Evolutionary conservation across 2,329 filamentous ascomycete species (phyloP).

Genomic region (Penicillium digitatum): DNA sequence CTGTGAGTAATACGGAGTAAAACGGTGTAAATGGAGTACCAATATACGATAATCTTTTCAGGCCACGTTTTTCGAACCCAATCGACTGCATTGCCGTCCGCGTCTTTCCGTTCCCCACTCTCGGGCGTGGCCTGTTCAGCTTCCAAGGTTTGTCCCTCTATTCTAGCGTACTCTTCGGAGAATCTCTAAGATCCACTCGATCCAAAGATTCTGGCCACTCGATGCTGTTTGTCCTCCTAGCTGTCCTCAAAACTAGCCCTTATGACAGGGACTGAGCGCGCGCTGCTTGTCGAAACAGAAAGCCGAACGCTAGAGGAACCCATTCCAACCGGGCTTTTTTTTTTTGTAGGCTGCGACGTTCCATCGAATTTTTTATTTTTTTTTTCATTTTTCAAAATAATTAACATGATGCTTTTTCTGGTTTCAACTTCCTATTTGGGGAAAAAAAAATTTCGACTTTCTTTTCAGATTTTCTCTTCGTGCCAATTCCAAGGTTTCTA

Average conservation of each 20-base stretch:
- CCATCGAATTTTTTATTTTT: not conserved
- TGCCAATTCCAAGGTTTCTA: not conserved
- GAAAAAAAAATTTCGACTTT: not conserved
- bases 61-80: conserved; percentile 24
- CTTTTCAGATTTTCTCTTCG: not conserved
- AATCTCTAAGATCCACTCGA: conserved; percentile 11
- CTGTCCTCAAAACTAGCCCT: conserved; percentile 14
- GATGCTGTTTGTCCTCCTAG: conserved; percentile 23
- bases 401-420: not conserved
- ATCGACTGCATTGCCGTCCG: conserved; percentile 36
- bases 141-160: conserved; percentile 6
- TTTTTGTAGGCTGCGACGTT: conserved; percentile 16
- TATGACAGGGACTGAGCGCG: conserved; percentile 23
- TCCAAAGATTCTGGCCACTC: conserved; percentile 23
- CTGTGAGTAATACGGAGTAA: not conserved
- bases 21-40: conserved; percentile 1
- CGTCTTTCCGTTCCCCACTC: conserved; percentile 34
- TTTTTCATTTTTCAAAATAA: not conserved
- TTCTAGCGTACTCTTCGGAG: conserved; percentile 1
- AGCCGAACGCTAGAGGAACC: conserved; percentile 14
- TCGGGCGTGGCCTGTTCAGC: conserved; percentile 19
- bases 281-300: conserved; percentile 3
- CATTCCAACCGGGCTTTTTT: conserved; percentile 15
- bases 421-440: not conserved
- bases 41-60: conserved; percentile 4